Evolutionary conservation across 2,329 filamentous ascomycete genomes (phyloP).

Genomic region (Colletotrichum magnum): DNA sequence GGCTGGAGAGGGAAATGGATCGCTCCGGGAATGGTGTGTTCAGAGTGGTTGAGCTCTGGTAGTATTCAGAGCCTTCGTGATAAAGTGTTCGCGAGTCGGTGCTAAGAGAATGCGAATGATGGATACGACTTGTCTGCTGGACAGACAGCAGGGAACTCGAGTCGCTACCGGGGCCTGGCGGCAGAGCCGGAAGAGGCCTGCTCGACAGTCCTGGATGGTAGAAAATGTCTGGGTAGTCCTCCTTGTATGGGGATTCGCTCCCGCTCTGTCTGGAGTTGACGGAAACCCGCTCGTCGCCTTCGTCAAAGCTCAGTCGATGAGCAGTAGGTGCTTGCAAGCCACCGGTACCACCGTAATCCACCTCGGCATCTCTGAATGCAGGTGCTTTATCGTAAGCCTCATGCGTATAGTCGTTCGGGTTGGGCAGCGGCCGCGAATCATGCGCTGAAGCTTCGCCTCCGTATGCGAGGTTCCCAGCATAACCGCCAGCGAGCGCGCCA

Average conservation of each 20-base stretch:
- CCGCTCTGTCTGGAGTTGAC: conserved; percentile 69
- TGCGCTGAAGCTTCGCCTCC: conserved; percentile 60
- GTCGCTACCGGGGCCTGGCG: conserved; percentile 74
- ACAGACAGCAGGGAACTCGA: conserved; percentile 66
- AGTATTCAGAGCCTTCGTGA: conserved; percentile 63
- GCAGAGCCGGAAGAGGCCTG: conserved; percentile 75
- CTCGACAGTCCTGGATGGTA: conserved; percentile 86
- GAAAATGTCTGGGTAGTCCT: conserved; percentile 90
- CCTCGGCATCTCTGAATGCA: conserved; percentile 73
- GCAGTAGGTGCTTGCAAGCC: conserved; percentile 83
- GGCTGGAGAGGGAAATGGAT: conserved; percentile 86
- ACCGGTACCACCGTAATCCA: conserved; percentile 92
- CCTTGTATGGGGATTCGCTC: conserved; percentile 76
- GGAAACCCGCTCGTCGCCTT: conserved; percentile 84
- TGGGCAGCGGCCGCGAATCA: conserved; percentile 65
- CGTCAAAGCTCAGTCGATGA: conserved; percentile 89
- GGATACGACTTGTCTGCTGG: conserved; percentile 49
- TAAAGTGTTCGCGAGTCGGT: conserved; percentile 59
- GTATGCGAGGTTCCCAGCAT: conserved; percentile 66
- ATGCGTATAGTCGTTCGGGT: conserved; percentile 55
- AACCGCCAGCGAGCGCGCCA: conserved; percentile 81
- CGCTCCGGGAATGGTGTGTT: conserved; percentile 69
- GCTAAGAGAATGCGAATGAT: conserved; percentile 65
- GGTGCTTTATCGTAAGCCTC: conserved; percentile 54
- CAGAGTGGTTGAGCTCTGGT: conserved; percentile 49